Base-by-base conservation (phyloP, 306 rosid genomes). In the Cicer arietinum region DNA sequence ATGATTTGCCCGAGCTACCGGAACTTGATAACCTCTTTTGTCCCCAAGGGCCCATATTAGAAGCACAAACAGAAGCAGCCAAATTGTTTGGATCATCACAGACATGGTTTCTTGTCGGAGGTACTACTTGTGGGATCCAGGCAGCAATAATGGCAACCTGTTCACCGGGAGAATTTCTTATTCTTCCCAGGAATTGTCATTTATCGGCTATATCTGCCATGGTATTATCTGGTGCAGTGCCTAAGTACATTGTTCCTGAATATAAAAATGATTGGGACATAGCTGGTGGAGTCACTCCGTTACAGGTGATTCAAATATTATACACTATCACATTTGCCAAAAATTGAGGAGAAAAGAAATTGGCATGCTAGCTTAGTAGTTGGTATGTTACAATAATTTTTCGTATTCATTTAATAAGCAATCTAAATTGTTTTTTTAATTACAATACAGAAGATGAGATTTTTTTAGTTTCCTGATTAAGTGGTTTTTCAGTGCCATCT, bases 71-170 rank as follows among this genome's bases (percentile, higher is more conserved):
- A 68, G 77, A 85, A 84, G 98, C 98, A 62, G 89, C 97, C 53
- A 81, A 86, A 77, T 77, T 93, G 75, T 91, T 93, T 78, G 94
- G 96, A 46, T 83, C 98, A 2, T 81, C 79, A 57, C 74, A 91
- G 71, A 91, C 97, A 62, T 93, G 98, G 98, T 93, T 93, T 74
- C 97, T 93, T 42, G 96, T 93, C 42, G 98, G 97, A 45, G 98
- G 98, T 35, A 85, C 96, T 50, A 93, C 98, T 11, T 93, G 94
- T 79, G 98, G 97, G 69, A 88, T 91, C 71, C 97, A 93, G 82
- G 92, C 98, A 10, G 94, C 96, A 7, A 83, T 86, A 44, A 91
- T 91, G 98, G 90, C 97, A 44, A 86, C 96, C 11, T 89, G 94
- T 82, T 84, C 85, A 3, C 97, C 97, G 0, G 93, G 97, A 56